Evolutionary conservation across 2,329 filamentous ascomycete genomes (phyloP).

Genomic region (Colletotrichum filicis): DNA sequence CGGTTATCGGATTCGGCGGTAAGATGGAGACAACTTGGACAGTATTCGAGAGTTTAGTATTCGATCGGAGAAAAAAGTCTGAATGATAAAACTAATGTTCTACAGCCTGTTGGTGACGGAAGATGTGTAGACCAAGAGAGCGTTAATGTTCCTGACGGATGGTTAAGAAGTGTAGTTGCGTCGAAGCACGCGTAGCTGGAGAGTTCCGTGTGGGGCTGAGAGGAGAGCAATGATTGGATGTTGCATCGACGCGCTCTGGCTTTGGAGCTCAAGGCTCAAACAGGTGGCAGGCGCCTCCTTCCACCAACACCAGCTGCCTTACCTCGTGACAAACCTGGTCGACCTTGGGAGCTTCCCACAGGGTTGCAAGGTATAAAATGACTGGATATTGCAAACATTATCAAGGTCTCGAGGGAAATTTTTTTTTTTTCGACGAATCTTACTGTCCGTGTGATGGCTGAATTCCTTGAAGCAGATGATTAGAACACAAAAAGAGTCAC

Average conservation of each 20-base stretch:
- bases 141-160: background rate
- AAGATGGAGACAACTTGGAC: background rate
- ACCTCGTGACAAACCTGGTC: background rate
- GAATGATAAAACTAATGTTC: background rate
- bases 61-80: background rate
- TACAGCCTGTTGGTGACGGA: background rate
- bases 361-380: background rate
- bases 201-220: slow-evolving; percentile 26
- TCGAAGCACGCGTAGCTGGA: slow-evolving; percentile 25
- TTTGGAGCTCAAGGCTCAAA: background rate
- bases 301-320: background rate
- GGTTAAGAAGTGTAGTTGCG: slow-evolving; percentile 18
- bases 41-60: background rate
- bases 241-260: background rate
- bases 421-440: too few species aligned
- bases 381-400: background rate
- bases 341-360: background rate
- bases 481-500: too few species aligned
- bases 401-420: background rate
- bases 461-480: too few species aligned
- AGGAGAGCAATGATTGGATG: slow-evolving; percentile 17
- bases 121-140: background rate
- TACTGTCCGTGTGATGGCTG: too few species aligned
- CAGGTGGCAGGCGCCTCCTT: background rate
- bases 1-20: background rate